A percentile compares a stretch with the other conserved stretches of the same genome.
Conservation (phyloP, 1,284 basidiomycete genomes). For the Leccinum solheimii region DNA sequence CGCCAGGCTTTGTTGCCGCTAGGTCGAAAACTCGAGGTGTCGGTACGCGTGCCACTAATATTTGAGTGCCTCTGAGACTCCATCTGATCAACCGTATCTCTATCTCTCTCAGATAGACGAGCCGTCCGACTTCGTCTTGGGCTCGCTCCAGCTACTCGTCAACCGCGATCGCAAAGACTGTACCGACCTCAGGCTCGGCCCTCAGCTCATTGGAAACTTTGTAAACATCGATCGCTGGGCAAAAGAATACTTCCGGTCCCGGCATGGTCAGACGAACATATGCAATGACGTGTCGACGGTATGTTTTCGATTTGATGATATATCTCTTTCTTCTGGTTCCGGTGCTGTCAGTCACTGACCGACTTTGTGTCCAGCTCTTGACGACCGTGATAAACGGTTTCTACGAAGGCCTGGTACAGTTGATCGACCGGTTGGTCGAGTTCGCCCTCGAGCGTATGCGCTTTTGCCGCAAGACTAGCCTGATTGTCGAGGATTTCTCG, state of each 20-base stretch:
- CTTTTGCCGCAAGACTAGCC: constrained; percentile 10
- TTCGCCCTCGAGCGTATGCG: constrained; percentile 30
- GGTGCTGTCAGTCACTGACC: neutral
- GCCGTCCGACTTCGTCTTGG: constrained; percentile 28
- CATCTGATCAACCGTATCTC: constrained; percentile 4
- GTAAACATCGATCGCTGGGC: constrained; percentile 30
- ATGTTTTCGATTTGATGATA: constrained; percentile 2
- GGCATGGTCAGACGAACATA: constrained; percentile 12
- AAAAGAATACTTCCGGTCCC: constrained; percentile 30
- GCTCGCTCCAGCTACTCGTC: constrained; percentile 29
- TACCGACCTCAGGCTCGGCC: constrained; percentile 23
- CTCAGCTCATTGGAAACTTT: constrained; percentile 35
- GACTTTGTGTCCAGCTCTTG: constrained; percentile 21
- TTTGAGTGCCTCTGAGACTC: neutral
- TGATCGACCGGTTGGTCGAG: constrained; percentile 29
- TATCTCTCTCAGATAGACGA: constrained; percentile 23
- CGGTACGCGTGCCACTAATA: constrained; percentile 14
- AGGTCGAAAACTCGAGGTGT: constrained; percentile 26
- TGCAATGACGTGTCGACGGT: constrained; percentile 25
- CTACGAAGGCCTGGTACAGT: constrained; percentile 32
- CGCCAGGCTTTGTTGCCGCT: constrained; percentile 29
- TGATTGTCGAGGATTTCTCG: constrained; percentile 27
- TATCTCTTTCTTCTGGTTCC: neutral
- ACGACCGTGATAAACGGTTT: constrained; percentile 34
- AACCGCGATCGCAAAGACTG: constrained; percentile 25